A percentile compares a stretch with the other conserved stretches of the same genome.
These are phyloP conservation scores for Yarrowia porcina DNA, from an alignment of 805 yeast genomes.

Conservation along the genomic window DNA sequence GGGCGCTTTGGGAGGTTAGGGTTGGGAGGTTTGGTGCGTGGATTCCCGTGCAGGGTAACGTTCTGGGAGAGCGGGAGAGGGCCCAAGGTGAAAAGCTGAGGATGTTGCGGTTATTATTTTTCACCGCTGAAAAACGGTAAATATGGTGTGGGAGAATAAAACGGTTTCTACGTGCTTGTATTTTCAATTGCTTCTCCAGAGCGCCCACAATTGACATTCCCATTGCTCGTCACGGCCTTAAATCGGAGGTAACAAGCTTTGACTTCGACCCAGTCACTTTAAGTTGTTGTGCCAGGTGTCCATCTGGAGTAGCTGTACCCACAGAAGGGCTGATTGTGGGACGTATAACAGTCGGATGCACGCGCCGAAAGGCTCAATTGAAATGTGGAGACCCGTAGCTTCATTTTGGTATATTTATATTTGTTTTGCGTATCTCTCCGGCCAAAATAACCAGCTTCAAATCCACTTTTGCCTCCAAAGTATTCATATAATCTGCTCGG, in stretches of 20 bases:
- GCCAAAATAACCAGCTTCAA: neutral
- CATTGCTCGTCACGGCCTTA: neutral
- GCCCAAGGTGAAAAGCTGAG: no score
- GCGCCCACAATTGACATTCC: neutral
- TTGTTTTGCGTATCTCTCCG: neutral
- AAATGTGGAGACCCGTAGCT: neutral
- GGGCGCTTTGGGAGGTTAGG: slow-evolving; percentile 11
- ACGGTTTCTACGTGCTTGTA: neutral
- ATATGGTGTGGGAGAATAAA: neutral
- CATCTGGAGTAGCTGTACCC: slow-evolving; percentile 1
- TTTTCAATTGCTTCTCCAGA: neutral
- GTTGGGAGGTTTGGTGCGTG: slow-evolving; percentile 9
- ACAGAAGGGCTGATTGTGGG: neutral
- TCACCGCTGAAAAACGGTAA: neutral
- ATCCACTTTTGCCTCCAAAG: neutral
- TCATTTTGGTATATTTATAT: neutral
- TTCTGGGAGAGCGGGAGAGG: neutral
- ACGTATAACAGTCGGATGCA: neutral
- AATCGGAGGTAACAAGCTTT: slow-evolving; percentile 23
- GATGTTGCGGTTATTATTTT: neutral
- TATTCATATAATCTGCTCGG: slow-evolving; percentile 5
- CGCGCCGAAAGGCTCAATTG: neutral
- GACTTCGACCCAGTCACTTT: slow-evolving; percentile 7
- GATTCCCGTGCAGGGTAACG: slow-evolving; percentile 24
- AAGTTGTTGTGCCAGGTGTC: slow-evolving; percentile 22